Conservation (phyloP, 257 asterid genomes). For the Fraxinus quadrangulata region DNA sequence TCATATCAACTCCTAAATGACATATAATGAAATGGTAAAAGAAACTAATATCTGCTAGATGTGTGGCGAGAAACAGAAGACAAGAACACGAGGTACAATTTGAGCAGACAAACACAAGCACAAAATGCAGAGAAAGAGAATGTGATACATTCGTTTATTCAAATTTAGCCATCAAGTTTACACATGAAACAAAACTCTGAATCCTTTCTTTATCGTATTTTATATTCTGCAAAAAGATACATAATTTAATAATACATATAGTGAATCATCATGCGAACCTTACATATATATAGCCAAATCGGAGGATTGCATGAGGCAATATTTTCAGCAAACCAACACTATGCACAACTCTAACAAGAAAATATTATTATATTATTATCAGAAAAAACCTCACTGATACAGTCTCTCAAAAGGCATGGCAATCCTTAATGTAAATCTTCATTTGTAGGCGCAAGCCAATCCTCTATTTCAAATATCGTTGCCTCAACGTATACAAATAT, state of each 20-base stretch:
- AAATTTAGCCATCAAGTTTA: constrained; percentile 14
- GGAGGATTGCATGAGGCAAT: neutral
- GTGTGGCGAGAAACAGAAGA: too few relatives aligned
- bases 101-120: neutral
- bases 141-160: constrained; percentile 12
- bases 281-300: constrained; percentile 23
- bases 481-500: neutral
- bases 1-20: too few relatives aligned
- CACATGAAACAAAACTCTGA: constrained; percentile 23
- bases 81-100: too few relatives aligned
- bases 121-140: neutral
- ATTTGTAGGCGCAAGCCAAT: constrained; percentile 8
- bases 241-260: neutral
- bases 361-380: constrained; percentile 21
- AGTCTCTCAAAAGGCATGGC: constrained; percentile 15
- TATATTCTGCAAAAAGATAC: constrained; percentile 19
- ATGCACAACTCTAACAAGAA: constrained; percentile 33
- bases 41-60: too few relatives aligned
- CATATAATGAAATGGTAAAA: too few relatives aligned
- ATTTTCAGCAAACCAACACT: constrained; percentile 25
- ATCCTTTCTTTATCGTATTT: constrained; percentile 9
- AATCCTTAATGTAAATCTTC: constrained; percentile 14
- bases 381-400: constrained; percentile 13
- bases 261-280: neutral
- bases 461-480: neutral